phyloP scores from a whole-genome alignment of 257 asterid species.

The Gardenia jasminoides region DNA sequence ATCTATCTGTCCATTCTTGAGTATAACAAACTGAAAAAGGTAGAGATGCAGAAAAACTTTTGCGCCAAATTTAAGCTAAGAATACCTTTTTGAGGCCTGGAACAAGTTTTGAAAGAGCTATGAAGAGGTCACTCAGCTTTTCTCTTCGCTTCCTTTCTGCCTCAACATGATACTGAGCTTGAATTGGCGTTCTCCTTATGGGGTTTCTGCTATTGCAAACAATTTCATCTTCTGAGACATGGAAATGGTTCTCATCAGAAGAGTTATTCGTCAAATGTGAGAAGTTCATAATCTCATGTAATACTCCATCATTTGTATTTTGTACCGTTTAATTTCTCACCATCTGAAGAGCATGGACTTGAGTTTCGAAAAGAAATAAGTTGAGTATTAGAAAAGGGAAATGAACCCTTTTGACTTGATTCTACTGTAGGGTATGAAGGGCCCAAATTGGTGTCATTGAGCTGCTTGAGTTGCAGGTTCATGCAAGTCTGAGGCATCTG shows the following conservation, averaged over 20 bases:
- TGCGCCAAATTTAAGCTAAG: too few relatives aligned
- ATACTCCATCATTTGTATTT: too few relatives aligned
- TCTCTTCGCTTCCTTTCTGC: conserved; percentile 66
- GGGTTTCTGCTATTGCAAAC: not conserved
- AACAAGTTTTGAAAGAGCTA: conserved; percentile 50
- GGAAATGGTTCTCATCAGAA: not conserved
- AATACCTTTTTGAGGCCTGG: conserved; percentile 70
- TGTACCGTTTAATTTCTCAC: not conserved
- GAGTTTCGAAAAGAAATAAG: conserved; percentile 20
- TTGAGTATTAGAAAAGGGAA: conserved; percentile 8
- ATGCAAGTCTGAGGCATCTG: not conserved
- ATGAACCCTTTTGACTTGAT: not conserved
- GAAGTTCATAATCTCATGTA: not conserved
- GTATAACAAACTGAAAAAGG: not conserved
- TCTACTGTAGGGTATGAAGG: not conserved
- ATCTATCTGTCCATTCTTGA: too few relatives aligned
- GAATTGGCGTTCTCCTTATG: conserved; percentile 30
- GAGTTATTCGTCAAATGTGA: not conserved
- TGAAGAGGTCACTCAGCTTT: conserved; percentile 52
- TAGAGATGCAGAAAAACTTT: too few relatives aligned
- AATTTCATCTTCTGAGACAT: not conserved
- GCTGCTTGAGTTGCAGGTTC: not conserved
- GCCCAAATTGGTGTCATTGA: not conserved
- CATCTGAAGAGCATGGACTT: not conserved
- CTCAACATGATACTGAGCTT: conserved; percentile 57